phyloP scores from a whole-genome alignment of 768 basidiomycete species.

The Kwoniella dendrophila region DNA sequence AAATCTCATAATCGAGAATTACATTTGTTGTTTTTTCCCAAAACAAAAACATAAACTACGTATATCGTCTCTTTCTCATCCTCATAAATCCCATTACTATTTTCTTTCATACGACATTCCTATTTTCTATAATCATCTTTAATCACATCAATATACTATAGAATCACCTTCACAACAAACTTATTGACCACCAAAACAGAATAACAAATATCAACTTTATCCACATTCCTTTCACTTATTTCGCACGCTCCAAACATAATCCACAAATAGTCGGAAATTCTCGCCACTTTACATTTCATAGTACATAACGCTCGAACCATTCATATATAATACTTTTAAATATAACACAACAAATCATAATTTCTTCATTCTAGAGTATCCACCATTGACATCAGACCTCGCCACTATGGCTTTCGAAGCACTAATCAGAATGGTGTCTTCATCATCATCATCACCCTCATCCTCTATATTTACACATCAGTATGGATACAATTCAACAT shows the following conservation, averaged over 20 bases:
- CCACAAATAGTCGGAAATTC: too few species aligned
- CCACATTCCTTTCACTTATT: neutral
- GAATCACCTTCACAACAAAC: too few species aligned
- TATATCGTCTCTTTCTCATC: neutral
- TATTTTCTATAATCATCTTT: neutral
- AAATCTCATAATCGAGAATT: neutral
- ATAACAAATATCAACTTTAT: slow-evolving; percentile 1
- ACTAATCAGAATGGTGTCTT: slow-evolving; percentile 10
- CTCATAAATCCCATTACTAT: neutral
- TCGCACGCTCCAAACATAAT: too few species aligned
- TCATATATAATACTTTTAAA: too few species aligned
- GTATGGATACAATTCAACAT: slow-evolving; percentile 40
- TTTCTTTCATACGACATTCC: neutral
- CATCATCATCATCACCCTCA: slow-evolving; percentile 1
- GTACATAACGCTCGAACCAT: too few species aligned
- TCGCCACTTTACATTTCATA: too few species aligned
- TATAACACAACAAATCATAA: too few species aligned
- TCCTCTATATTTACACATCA: slow-evolving; percentile 13
- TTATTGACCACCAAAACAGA: too few species aligned
- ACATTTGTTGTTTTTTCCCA: slow-evolving; percentile 12
- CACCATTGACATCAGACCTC: too few species aligned
- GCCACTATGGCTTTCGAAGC: slow-evolving; percentile 8
- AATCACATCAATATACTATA: neutral
- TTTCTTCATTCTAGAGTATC: too few species aligned
- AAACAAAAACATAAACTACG: too few species aligned